These are phyloP conservation scores for Fusarium sp. DNA, from an alignment of 2,329 filamentous ascomycete genomes.

Conservation along the genomic window DNA sequence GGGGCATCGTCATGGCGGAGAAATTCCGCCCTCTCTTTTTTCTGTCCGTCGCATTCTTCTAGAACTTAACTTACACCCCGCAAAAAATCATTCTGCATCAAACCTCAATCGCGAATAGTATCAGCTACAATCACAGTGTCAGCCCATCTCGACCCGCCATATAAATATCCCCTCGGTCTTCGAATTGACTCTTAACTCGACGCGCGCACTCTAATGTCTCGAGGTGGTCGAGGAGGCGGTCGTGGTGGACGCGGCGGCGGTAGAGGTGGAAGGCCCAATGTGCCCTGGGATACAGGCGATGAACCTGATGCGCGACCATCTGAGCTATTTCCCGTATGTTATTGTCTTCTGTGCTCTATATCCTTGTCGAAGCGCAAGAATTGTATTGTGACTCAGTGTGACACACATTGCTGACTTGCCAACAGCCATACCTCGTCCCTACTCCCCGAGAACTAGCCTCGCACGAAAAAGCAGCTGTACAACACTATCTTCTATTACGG, in stretches of 20 bases:
- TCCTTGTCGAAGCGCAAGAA: neutral
- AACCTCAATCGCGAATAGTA: constrained; percentile 17
- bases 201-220: constrained; percentile 54
- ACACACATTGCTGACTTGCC: constrained; percentile 9
- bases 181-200: neutral
- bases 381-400: neutral
- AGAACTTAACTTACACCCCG: constrained; percentile 28
- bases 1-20: constrained; percentile 30
- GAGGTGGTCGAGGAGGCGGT: constrained; percentile 62
- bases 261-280: constrained; percentile 56
- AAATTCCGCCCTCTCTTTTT: constrained; percentile 30
- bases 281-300: constrained; percentile 63
- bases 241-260: constrained; percentile 60
- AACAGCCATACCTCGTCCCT: constrained; percentile 61
- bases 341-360: neutral
- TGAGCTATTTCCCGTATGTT: constrained; percentile 66
- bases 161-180: no score
- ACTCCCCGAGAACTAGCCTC: constrained; percentile 53
- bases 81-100: constrained; percentile 36
- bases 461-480: constrained; percentile 58
- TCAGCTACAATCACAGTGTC: neutral
- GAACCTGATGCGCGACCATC: constrained; percentile 66
- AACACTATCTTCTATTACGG: constrained; percentile 64
- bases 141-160: neutral
- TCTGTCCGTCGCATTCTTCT: constrained; percentile 9